These are phyloP conservation scores for Asterochloris erici DNA, from an alignment of 139 green algal species.

Conservation along the genomic window DNA sequence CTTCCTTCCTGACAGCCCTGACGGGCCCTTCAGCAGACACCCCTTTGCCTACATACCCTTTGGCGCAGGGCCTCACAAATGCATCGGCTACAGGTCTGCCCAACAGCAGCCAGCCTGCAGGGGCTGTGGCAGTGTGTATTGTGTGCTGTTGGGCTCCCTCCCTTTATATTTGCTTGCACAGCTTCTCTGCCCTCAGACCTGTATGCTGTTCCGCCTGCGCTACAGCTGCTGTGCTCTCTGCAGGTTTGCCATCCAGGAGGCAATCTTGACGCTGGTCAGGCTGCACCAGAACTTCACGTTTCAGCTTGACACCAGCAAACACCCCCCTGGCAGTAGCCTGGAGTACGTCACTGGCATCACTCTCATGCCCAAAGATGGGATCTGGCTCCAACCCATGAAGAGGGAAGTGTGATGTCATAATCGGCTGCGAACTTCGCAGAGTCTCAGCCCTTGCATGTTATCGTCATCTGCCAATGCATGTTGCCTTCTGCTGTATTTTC, in stretches of 20 bases:
- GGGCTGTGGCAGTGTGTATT: not conserved
- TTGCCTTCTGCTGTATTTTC: no score
- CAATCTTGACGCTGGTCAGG: slow-evolving; percentile 1
- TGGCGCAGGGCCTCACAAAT: slow-evolving; percentile 8
- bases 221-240: not conserved
- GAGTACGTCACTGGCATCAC: slow-evolving; percentile 12
- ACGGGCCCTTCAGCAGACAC: not conserved
- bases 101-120: not conserved
- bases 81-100: slow-evolving; percentile 8
- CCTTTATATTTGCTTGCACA: not conserved
- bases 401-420: no score
- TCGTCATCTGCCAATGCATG: no score
- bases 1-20: not conserved
- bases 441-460: no score
- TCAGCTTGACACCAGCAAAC: not conserved
- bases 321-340: not conserved
- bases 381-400: no score
- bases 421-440: no score
- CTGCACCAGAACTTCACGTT: slow-evolving; percentile 4
- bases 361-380: not conserved
- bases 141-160: not conserved
- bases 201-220: not conserved
- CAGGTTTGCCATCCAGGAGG: slow-evolving; percentile 10
- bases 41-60: slow-evolving; percentile 14
- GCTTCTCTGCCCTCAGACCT: not conserved